Evolutionary conservation across 257 asterid genomes (phyloP).

Genomic region (Solanum tarijense): DNA sequence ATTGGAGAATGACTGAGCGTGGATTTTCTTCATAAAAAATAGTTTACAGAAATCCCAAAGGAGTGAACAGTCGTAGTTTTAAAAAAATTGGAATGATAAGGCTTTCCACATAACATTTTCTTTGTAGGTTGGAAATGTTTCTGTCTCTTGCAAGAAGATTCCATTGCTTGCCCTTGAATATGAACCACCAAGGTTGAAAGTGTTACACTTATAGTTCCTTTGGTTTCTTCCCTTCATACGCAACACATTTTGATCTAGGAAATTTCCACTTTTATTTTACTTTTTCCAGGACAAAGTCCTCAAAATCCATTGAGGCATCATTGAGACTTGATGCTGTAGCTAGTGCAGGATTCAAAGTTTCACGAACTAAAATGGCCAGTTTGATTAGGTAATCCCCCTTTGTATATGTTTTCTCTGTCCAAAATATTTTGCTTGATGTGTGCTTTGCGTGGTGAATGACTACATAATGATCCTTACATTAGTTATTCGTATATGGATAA

Average conservation of each 20-base stretch:
- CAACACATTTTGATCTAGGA: not conserved
- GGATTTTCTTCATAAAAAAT: not conserved
- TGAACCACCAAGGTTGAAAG: conserved; percentile 72
- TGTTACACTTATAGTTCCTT: not conserved
- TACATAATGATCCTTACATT: not conserved
- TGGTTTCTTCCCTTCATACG: not conserved
- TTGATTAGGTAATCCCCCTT: conserved; percentile 47
- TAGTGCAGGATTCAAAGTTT: conserved; percentile 92
- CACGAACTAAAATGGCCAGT: conserved; percentile 87
- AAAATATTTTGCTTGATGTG: not conserved
- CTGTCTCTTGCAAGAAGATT: conserved; percentile 74
- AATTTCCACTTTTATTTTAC: not conserved
- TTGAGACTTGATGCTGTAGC: conserved; percentile 81
- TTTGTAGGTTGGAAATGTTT: conserved; percentile 78
- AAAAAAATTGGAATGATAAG: not conserved
- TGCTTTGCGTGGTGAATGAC: not conserved
- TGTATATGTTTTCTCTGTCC: not conserved
- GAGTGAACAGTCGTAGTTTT: not conserved
- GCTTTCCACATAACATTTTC: not conserved
- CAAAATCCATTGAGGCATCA: conserved; percentile 77
- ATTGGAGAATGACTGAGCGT: not conserved
- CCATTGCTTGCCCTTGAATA: conserved; percentile 90
- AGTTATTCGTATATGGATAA: not conserved
- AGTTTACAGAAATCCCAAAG: not conserved
- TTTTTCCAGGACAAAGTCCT: conserved; percentile 49